Evolutionary conservation across 306 rosid genomes (phyloP), one percentile per base, ranked within the genome.

Genomic region (Astragalus glycyphyllos): DNA sequence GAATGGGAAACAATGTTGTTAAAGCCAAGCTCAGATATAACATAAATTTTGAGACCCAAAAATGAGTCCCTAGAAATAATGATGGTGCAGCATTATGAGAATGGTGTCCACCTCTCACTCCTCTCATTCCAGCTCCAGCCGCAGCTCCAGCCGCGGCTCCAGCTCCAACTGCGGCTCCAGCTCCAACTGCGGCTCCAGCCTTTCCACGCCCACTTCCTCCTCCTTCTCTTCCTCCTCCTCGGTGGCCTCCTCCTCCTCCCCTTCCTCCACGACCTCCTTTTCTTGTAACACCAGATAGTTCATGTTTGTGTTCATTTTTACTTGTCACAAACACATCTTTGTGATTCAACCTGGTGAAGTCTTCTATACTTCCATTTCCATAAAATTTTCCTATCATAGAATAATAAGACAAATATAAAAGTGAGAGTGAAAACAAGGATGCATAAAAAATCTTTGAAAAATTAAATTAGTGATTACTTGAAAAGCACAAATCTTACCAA

Each of bases 331-430:
- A 0, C 68, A 38, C 72, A 29, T 13, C 74, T 53, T 42, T 62
- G 13, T 68, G 6, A 2, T 15, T 72, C 63, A 78, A 48, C 56
- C 34, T 49, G 6, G 1, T 69, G 40, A 65, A 50, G 11, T 31
- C 46, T 16, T 59, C 48, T 13, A 37, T 65, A 68, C 62, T 74
- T 64, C 47, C 58, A 46, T 29, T 78, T 73, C 53, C 63, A 69
- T 82, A 6, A 37, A 32, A 29, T 29, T 55, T 62, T 29, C 68
- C 85, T 68, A 5, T 41, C 38, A 38, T 17, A 38, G 8, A 66
- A 68, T 14, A 3, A 26, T 26, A 26, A 26, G 4, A 26, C 31
- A 66, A 6, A 26, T 26, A 17, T 41, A 50, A 16, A 53, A 10
- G 13, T 34, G 29, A 49, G 32, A 58, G 44, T 44, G n/a, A 46